These are phyloP conservation scores for Suillus alpinus DNA, from an alignment of 768 basidiomycete species.

Conservation along the genomic window DNA sequence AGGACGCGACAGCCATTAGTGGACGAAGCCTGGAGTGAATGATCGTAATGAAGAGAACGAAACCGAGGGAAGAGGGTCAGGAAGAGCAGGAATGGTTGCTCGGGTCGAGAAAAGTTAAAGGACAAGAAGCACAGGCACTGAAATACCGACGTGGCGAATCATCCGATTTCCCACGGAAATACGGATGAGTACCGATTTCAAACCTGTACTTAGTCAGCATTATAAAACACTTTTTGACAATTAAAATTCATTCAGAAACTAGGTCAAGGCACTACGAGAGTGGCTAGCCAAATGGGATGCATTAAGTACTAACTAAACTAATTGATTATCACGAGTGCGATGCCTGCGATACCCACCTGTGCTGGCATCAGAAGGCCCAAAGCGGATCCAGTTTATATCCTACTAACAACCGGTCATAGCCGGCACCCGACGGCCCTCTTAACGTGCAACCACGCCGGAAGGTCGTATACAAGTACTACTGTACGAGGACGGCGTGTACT, in stretches of 20 bases:
- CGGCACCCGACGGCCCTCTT: background rate
- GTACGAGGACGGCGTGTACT: too few species aligned
- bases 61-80: slow-evolving; percentile 6
- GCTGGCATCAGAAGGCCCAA: background rate
- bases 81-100: background rate
- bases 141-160: background rate
- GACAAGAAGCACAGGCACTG: slow-evolving; percentile 5
- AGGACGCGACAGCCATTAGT: slow-evolving; percentile 57
- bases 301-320: background rate
- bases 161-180: background rate
- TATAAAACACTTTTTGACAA: background rate
- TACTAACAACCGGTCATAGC: too few species aligned
- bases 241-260: too few species aligned
- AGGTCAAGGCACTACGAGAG: too few species aligned
- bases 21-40: slow-evolving; percentile 11
- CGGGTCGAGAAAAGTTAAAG: slow-evolving; percentile 4
- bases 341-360: background rate
- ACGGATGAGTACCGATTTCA: too few species aligned
- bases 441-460: too few species aligned
- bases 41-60: background rate
- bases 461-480: too few species aligned
- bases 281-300: too few species aligned
- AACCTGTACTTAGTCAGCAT: background rate
- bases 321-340: background rate
- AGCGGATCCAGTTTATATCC: too few species aligned